Conservation (phyloP, 257 asterid species). For the Primulina huaijiensis region DNA sequence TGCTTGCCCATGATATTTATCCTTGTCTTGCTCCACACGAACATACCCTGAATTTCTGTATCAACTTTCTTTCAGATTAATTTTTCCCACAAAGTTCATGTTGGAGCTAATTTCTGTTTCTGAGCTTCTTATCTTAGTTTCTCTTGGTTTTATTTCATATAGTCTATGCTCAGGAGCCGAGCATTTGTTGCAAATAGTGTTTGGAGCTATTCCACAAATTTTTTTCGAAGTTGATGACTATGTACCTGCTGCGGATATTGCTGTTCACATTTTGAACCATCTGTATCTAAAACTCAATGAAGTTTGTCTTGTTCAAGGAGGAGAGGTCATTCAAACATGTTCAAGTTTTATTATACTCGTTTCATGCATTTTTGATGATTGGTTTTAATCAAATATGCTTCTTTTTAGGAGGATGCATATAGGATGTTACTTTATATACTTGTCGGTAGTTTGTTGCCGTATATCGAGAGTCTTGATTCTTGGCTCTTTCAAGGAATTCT, state of each 20-base stretch:
- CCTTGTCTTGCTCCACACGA: not conserved
- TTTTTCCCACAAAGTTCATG: slow-evolving; percentile 5
- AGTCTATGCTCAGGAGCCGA: slow-evolving; percentile 95
- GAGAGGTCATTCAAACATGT: slow-evolving; percentile 61
- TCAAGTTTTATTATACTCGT: slow-evolving; percentile 15
- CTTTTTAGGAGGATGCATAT: slow-evolving; percentile 83
- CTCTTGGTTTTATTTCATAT: slow-evolving; percentile 36
- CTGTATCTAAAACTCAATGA: slow-evolving; percentile 81
- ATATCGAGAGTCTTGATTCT: slow-evolving; percentile 85
- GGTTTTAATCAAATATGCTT: slow-evolving; percentile 24
- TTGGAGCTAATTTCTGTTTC: slow-evolving; percentile 27
- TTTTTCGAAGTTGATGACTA: slow-evolving; percentile 45
- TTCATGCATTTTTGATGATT: slow-evolving; percentile 17
- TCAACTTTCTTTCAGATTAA: not conserved
- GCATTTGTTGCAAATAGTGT: slow-evolving; percentile 74
- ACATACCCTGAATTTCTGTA: slow-evolving; percentile 1
- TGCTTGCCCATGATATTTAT: not conserved
- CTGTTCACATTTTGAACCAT: slow-evolving; percentile 68
- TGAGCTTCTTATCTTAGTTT: slow-evolving; percentile 20
- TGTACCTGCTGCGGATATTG: slow-evolving; percentile 61
- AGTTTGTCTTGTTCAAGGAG: slow-evolving; percentile 90
- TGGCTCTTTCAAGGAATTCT: slow-evolving; percentile 96
- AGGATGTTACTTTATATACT: slow-evolving; percentile 74
- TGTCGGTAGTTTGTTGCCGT: slow-evolving; percentile 75
- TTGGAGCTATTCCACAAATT: slow-evolving; percentile 62